phyloP scores from a whole-genome alignment of 2,329 filamentous ascomycete species.

The Fusarium sp. region DNA sequence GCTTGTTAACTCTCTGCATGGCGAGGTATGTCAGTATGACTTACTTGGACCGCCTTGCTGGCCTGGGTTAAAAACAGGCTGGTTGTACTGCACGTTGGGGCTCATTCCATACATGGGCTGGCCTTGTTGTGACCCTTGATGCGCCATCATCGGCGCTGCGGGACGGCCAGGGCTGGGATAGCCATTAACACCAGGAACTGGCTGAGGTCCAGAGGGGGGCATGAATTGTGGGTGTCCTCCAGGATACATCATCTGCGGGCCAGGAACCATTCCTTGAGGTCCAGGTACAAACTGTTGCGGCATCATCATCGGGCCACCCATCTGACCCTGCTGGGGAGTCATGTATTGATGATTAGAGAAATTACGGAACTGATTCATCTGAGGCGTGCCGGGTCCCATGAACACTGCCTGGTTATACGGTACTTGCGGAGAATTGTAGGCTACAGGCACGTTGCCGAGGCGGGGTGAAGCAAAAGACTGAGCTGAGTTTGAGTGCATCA shows the following conservation, averaged over 20 bases:
- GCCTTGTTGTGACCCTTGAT: constrained; percentile 92
- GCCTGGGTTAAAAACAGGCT: constrained; percentile 76
- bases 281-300: constrained; percentile 78
- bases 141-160: constrained; percentile 88
- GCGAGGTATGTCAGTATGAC: constrained; percentile 50
- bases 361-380: constrained; percentile 75
- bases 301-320: constrained; percentile 86
- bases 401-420: constrained; percentile 78
- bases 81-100: constrained; percentile 77
- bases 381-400: constrained; percentile 74
- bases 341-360: constrained; percentile 77
- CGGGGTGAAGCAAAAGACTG: constrained; percentile 89
- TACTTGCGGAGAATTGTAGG: constrained; percentile 76
- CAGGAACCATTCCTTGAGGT: constrained; percentile 74
- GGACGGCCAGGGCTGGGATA: constrained; percentile 89
- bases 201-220: constrained; percentile 65
- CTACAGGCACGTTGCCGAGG: constrained; percentile 74
- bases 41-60: constrained; percentile 76
- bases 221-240: constrained; percentile 71
- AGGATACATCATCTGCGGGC: constrained; percentile 87
- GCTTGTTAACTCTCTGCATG: constrained; percentile 31
- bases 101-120: constrained; percentile 82
- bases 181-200: constrained; percentile 74
- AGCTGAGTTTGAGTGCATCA: constrained; percentile 85
- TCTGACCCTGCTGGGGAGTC: constrained; percentile 73